phyloP scores from a whole-genome alignment of 2,329 filamentous ascomycete genomes.

The Aspergillus chevalieri region DNA sequence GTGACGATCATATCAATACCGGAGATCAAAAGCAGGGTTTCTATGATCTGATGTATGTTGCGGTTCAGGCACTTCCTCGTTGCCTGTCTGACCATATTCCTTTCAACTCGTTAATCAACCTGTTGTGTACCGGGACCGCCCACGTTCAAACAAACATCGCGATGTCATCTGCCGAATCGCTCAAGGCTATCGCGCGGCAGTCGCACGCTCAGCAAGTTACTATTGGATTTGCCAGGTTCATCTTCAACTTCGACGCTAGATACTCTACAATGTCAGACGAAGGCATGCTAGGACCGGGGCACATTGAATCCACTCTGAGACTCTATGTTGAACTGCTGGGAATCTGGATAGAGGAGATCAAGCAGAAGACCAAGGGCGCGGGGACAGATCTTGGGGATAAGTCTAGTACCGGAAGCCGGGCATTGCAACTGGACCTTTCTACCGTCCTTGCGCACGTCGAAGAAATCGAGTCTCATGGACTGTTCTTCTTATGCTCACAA shows the following conservation, averaged over 20 bases:
- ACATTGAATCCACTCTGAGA: conserved; percentile 89
- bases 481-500: conserved; percentile 97
- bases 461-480: conserved; percentile 89
- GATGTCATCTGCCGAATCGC: conserved; percentile 79
- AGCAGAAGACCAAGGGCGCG: conserved; percentile 72
- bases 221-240: conserved; percentile 93
- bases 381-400: conserved; percentile 60
- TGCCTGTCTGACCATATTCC: conserved; percentile 86
- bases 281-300: conserved; percentile 85
- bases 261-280: conserved; percentile 98
- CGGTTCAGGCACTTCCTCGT: conserved; percentile 89
- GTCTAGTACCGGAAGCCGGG: conserved; percentile 60
- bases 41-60: conserved; percentile 91
- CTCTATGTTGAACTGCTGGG: conserved; percentile 89
- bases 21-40: conserved; percentile 87
- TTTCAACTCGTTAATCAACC: conserved; percentile 87
- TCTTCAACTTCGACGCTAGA: conserved; percentile 96
- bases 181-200: conserved; percentile 92
- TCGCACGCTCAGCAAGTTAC: conserved; percentile 91
- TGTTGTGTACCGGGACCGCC: conserved; percentile 92
- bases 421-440: conserved; percentile 74
- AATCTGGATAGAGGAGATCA: conserved; percentile 97
- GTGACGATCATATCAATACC: conserved; percentile 68
- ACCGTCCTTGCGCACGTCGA: conserved; percentile 90
- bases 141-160: conserved; percentile 93